A percentile compares a stretch with the other conserved stretches of the same genome.
These are phyloP conservation scores for Sugiyamaella chiloensis DNA, from an alignment of 805 yeast genomes.

Conservation along the genomic window DNA sequence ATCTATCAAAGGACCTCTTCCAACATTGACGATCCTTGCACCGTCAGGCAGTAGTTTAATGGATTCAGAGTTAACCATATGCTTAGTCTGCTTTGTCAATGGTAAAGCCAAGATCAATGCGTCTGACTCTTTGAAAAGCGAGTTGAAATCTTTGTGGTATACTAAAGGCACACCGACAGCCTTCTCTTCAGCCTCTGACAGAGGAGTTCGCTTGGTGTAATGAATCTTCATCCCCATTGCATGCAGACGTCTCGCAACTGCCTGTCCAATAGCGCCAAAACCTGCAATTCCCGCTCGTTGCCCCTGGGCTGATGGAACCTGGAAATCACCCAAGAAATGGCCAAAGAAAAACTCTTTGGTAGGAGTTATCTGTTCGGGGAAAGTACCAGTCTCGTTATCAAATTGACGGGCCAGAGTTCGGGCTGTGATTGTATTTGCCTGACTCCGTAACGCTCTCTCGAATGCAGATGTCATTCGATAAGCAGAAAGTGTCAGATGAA, in stretches of 20 bases:
- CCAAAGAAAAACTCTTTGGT: constrained; percentile 6
- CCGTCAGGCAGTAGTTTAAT: constrained; percentile 50
- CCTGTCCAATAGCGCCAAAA: constrained; percentile 70
- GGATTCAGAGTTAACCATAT: constrained; percentile 49
- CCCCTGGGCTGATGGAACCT: constrained; percentile 52
- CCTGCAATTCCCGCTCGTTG: constrained; percentile 66
- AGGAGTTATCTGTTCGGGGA: background rate
- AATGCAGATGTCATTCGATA: constrained; percentile 56
- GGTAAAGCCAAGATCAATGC: constrained; percentile 67
- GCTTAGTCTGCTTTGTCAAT: constrained; percentile 53
- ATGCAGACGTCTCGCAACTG: constrained; percentile 54
- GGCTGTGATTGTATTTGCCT: constrained; percentile 44
- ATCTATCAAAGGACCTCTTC: constrained; percentile 68
- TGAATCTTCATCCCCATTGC: constrained; percentile 63
- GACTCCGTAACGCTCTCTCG: constrained; percentile 41
- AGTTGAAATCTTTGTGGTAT: constrained; percentile 47
- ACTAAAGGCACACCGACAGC: constrained; percentile 44
- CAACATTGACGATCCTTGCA: constrained; percentile 66
- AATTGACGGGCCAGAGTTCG: constrained; percentile 34
- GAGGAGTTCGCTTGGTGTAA: constrained; percentile 54
- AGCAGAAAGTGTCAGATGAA: constrained; percentile 54
- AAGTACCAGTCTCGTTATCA: constrained; percentile 14
- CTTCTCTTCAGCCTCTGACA: constrained; percentile 34
- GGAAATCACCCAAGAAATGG: constrained; percentile 43
- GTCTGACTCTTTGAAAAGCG: constrained; percentile 44